These are phyloP conservation scores for Ceratocystis diversiconidia DNA, from an alignment of 2,329 filamentous ascomycete genomes.

Conservation along the genomic window DNA sequence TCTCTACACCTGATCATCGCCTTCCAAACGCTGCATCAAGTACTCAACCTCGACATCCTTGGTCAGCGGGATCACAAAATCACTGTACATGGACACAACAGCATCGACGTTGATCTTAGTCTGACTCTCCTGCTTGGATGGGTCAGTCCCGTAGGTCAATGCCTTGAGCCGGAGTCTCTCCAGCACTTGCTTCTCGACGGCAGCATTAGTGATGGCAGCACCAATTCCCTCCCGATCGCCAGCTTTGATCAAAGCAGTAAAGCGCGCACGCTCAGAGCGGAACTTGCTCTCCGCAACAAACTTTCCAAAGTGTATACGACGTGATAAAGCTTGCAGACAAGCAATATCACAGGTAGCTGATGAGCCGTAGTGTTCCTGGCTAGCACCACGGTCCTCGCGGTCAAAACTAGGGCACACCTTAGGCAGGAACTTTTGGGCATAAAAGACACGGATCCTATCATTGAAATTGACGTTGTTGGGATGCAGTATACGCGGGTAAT, in stretches of 20 bases:
- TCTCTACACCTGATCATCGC: slow-evolving; percentile 19
- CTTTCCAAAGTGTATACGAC: slow-evolving; percentile 93
- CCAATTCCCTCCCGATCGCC: slow-evolving; percentile 70
- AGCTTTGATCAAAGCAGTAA: slow-evolving; percentile 67
- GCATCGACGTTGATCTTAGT: slow-evolving; percentile 86
- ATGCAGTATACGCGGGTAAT: slow-evolving; percentile 81
- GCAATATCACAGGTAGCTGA: slow-evolving; percentile 81
- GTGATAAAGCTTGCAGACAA: slow-evolving; percentile 76
- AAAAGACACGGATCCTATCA: slow-evolving; percentile 68
- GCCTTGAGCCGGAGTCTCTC: slow-evolving; percentile 79
- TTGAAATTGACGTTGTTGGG: slow-evolving; percentile 86
- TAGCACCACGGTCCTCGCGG: slow-evolving; percentile 67
- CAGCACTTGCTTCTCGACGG: slow-evolving; percentile 82
- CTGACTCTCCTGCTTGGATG: slow-evolving; percentile 46
- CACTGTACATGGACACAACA: slow-evolving; percentile 77
- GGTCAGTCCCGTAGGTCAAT: slow-evolving; percentile 84
- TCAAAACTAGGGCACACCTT: slow-evolving; percentile 65
- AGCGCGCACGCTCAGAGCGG: slow-evolving; percentile 63
- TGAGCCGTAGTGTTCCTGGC: slow-evolving; percentile 89
- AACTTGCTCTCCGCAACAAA: slow-evolving; percentile 98
- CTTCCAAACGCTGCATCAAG: slow-evolving; percentile 74
- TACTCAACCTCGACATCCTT: slow-evolving; percentile 98
- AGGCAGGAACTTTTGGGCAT: slow-evolving; percentile 71
- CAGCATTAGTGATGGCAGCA: slow-evolving; percentile 75
- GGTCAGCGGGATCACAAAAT: slow-evolving; percentile 92